phyloP scores from a whole-genome alignment of 2,329 filamentous ascomycete genomes.

The Fusarium setosum region DNA sequence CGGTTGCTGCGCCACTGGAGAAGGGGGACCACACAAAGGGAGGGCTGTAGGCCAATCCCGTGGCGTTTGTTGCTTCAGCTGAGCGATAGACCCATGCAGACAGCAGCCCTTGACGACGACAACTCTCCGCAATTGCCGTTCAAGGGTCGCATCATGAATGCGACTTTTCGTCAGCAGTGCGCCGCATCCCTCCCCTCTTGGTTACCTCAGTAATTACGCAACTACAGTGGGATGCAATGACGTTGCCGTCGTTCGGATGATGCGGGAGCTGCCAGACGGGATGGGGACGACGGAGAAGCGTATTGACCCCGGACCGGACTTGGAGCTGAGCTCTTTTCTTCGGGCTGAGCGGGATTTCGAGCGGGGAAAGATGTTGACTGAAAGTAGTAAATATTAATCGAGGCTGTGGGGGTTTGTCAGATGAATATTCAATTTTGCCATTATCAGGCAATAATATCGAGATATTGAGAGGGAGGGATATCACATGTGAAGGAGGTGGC shows the following conservation, averaged over 20 bases:
- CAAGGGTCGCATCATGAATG: neutral
- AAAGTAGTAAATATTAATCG: too few relatives aligned
- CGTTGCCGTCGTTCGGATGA: conserved; percentile 20
- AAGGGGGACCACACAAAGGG: conserved; percentile 10
- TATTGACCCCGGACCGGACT: neutral
- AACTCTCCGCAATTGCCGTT: neutral
- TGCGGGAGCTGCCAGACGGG: neutral
- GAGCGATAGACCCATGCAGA: conserved; percentile 12
- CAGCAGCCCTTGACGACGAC: conserved; percentile 1
- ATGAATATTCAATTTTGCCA: too few relatives aligned
- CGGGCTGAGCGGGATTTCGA: too few relatives aligned
- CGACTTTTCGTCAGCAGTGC: conserved; percentile 12
- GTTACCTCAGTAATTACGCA: conserved; percentile 6
- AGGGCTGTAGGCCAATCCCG: conserved; percentile 19
- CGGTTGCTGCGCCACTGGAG: conserved; percentile 32
- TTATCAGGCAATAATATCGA: too few relatives aligned
- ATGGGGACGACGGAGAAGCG: neutral
- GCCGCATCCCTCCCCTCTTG: neutral
- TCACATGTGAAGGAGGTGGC: too few relatives aligned
- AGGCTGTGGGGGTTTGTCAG: too few relatives aligned
- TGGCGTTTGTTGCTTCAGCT: conserved; percentile 23
- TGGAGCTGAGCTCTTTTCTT: neutral
- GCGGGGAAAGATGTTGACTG: too few relatives aligned
- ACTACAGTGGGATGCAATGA: conserved; percentile 10
- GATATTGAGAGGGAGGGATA: too few relatives aligned